phyloP scores from a whole-genome alignment of 306 rosid genomes.

The Acacia confusa region DNA sequence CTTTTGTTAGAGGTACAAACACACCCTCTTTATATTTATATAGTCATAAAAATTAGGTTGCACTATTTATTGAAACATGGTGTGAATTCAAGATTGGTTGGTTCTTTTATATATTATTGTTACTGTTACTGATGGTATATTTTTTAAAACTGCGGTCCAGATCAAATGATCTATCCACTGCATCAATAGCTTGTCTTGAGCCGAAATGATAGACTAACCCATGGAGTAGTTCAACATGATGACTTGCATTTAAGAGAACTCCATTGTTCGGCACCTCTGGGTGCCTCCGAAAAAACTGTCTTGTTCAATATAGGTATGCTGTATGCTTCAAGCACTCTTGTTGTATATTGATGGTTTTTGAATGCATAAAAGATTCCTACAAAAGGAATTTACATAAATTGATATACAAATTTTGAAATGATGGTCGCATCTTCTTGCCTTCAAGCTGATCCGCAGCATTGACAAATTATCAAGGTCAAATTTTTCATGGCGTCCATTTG shows the following conservation, averaged over 20 bases:
- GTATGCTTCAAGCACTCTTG: background rate
- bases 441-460: background rate
- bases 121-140: background rate
- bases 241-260: background rate
- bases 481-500: background rate
- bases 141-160: background rate
- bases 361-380: background rate
- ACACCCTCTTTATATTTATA: background rate
- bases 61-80: constrained; percentile 22
- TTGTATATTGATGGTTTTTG: background rate
- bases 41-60: constrained; percentile 19
- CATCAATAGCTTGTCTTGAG: background rate
- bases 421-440: background rate
- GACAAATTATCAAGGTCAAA: background rate
- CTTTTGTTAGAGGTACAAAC: background rate
- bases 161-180: background rate
- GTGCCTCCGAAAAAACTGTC: background rate
- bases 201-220: background rate
- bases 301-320: background rate
- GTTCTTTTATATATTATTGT: background rate
- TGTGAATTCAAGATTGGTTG: constrained; percentile 10
- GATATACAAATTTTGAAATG: background rate
- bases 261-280: background rate
- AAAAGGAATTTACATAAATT: background rate
- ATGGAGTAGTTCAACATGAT: background rate